Base-by-base conservation (phyloP, 768 basidiomycete genomes). In the Guyanaporus albipodus region DNA sequence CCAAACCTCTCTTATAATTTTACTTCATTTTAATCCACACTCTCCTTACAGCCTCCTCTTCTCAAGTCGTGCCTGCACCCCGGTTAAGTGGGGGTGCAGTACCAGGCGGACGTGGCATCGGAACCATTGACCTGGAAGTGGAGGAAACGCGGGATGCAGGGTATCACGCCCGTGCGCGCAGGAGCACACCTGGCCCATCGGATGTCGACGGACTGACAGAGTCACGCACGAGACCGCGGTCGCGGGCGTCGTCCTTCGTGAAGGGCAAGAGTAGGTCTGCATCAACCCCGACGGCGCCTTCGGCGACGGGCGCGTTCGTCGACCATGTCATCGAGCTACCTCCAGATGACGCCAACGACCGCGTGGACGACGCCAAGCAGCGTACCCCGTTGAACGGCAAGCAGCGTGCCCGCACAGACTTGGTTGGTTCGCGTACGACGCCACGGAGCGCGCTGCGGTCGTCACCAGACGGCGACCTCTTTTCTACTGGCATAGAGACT, bases 31-130 rank as follows among this genome's bases (percentile, higher is more conserved):
- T 22, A 12, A 8, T 10, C 36, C 1, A 6, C 27, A 1, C 19
- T 17, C 27, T 23, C 2, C 7, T 9, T 7, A 14, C 11, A 52
- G 54, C 18, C 15, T 29, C 36, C n/a, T 41, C 43, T 14, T 49
- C 54, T 33, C 59, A 54, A 28, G 6, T 38, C 1, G 15, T 31
- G 15, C 18, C 52, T 36, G 10, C 22, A 1, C 40, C 39, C 23
- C 44, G 38, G 5, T 9, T 41, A 19, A 51, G 49, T 22, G 52
- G 67, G 23, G 36, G 66, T 54, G 60, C 61, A 50, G 38, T 70
- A 49, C 58, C 57, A 26, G 59, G 64, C 28, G 64, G 63, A 48
- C 58, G 61, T 32, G 52, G 67, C 23, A 27, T 66, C 4, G 64
- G 61, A 4, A 38, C 8, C 7, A 48, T 64, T 8, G 52, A 62